A percentile compares a stretch with the other conserved stretches of the same genome.
phyloP scores from a whole-genome alignment of 202 grass and related monocot species.

The Setaria italica region DNA sequence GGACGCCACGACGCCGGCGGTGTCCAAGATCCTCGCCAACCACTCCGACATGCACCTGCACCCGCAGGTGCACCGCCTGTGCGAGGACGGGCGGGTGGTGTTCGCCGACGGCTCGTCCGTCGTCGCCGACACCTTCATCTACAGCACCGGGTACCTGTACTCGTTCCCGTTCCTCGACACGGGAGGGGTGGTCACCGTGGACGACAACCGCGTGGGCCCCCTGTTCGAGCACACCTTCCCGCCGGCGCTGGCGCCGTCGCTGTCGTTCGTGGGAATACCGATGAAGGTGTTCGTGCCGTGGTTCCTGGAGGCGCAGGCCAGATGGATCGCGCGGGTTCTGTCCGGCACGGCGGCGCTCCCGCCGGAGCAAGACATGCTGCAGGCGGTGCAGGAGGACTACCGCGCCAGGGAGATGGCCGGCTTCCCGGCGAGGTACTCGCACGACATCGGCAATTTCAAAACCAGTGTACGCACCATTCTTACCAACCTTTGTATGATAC shows the following conservation, averaged over 20 bases:
- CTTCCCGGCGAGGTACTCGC: no score
- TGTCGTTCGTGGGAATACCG: constrained; percentile 23
- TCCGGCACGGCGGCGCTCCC: not conserved
- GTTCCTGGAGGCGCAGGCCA: constrained; percentile 24
- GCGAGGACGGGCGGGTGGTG: constrained; percentile 23
- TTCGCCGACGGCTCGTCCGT: constrained; percentile 35
- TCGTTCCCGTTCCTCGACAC: not conserved
- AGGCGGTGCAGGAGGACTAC: constrained; percentile 4
- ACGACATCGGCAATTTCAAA: no score
- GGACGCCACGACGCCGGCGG: not conserved
- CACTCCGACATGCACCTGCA: constrained; percentile 19
- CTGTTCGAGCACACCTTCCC: not conserved
- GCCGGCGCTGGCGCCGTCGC: not conserved
- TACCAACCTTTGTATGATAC: no score
- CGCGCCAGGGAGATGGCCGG: constrained; percentile 4
- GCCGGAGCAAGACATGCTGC: not conserved
- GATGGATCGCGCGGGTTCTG: constrained; percentile 9
- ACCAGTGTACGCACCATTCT: no score
- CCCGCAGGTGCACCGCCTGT: not conserved
- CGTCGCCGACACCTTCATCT: constrained; percentile 41
- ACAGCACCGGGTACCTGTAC: constrained; percentile 31
- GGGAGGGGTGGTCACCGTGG: not conserved
- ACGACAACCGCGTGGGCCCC: not conserved
- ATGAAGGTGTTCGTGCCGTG: constrained; percentile 44
- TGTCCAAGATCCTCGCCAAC: constrained; percentile 15